phyloP scores from a whole-genome alignment of 106 monocot genomes.

The Acanthochlamys bracteata region DNA sequence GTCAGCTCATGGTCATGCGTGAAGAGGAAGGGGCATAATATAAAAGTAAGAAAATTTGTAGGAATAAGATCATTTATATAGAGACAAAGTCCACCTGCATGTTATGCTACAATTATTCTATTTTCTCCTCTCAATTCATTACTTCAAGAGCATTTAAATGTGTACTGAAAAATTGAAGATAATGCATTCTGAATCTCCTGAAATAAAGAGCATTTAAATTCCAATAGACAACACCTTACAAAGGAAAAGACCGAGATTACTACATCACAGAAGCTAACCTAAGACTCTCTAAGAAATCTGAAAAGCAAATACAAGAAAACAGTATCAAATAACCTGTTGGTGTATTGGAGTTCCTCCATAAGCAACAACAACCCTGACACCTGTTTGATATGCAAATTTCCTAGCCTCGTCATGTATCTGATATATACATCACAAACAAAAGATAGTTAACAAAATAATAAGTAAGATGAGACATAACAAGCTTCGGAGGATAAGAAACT shows the following conservation, averaged over 20 bases:
- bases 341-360: slow-evolving; percentile 24
- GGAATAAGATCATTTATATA: too few species aligned
- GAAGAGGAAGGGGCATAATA: too few species aligned
- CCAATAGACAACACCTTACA: background rate
- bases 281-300: background rate
- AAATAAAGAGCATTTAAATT: too few species aligned
- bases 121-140: too few species aligned
- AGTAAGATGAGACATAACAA: background rate
- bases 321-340: slow-evolving; percentile 1
- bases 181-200: too few species aligned
- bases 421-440: background rate
- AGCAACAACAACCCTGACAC: slow-evolving; percentile 29
- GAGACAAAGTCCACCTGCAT: too few species aligned
- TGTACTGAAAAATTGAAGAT: too few species aligned
- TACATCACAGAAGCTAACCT: background rate
- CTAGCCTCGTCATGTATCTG: slow-evolving; percentile 14
- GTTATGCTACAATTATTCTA: too few species aligned
- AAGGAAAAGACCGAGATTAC: background rate
- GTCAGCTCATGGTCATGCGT: too few species aligned
- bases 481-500: background rate
- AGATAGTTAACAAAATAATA: background rate
- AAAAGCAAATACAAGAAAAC: background rate
- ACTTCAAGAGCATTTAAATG: too few species aligned
- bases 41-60: too few species aligned
- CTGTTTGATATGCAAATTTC: slow-evolving; percentile 15